Percentiles rank a stretch among this genome's conserved stretches.
Conservation (phyloP, 352 stramenopile genomes). For the Plasmopara halstedii region DNA sequence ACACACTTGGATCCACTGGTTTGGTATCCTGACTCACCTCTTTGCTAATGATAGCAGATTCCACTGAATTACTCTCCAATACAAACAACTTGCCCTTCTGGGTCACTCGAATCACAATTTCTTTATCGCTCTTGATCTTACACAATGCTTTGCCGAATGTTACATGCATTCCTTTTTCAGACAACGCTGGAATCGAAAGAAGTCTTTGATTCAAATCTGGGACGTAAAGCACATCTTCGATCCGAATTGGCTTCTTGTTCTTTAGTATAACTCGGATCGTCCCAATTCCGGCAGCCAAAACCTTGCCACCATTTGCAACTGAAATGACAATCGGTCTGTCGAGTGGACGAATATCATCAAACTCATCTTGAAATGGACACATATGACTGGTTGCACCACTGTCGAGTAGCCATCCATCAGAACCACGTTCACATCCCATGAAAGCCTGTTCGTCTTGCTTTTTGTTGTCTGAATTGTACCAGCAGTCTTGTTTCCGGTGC, state of each 20-base stretch:
- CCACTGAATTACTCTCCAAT: not conserved
- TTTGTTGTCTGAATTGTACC: not conserved
- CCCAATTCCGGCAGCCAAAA: not conserved
- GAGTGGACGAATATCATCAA: not conserved
- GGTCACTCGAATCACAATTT: not conserved
- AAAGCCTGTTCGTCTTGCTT: not conserved
- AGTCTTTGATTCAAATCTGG: not conserved
- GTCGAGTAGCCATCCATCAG: not conserved
- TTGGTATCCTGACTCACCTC: not conserved
- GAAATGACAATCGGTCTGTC: not conserved
- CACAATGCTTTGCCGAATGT: not conserved
- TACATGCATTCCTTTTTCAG: not conserved
- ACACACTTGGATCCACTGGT: not conserved
- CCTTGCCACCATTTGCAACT: not conserved
- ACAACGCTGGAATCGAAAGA: not conserved
- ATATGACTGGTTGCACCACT: not conserved
- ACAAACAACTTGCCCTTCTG: not conserved
- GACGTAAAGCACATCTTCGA: not conserved
- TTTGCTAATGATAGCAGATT: not conserved
- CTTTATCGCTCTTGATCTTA: not conserved
- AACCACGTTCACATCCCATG: not conserved
- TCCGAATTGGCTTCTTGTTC: not conserved
- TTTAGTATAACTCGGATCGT: not conserved
- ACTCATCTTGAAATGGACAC: not conserved
- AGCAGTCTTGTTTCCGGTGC: too few species aligned